Evolutionary conservation across 495 filamentous ascomycete species (phyloP).

Genomic region (Darksidea phi): DNA sequence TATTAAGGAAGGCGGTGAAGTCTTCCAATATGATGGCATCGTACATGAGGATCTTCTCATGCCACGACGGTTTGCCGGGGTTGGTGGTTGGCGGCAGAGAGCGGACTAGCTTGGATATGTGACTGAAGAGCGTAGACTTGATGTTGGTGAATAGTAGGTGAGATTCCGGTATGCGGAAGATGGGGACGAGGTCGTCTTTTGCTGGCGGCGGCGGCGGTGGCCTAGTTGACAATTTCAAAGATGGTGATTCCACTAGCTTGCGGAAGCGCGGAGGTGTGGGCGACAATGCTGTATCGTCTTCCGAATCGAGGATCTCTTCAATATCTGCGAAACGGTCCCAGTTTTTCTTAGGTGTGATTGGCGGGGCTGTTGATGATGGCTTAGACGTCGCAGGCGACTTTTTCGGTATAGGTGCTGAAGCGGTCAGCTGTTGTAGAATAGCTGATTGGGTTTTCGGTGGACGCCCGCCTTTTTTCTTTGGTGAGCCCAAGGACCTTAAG

Average conservation of each 20-base stretch:
- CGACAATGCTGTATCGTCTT: conserved; percentile 36
- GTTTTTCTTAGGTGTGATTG: conserved; percentile 8
- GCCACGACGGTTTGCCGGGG: conserved; percentile 61
- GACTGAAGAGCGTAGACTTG: conserved; percentile 48
- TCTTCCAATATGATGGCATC: conserved; percentile 91
- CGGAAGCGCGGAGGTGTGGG: conserved; percentile 38
- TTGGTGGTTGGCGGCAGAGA: conserved; percentile 52
- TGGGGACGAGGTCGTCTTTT: not conserved
- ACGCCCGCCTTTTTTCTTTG: conserved; percentile 31
- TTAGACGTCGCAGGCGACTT: conserved; percentile 10
- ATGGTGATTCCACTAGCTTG: not conserved
- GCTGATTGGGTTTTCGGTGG: conserved; percentile 31
- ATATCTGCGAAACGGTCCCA: conserved; percentile 34
- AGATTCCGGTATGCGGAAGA: not conserved
- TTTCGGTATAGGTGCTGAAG: not conserved
- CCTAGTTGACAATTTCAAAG: not conserved
- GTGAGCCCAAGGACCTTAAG: not conserved
- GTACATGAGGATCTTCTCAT: conserved; percentile 91
- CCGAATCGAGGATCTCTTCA: conserved; percentile 44
- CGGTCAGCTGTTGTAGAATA: not conserved
- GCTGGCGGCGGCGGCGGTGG: not conserved
- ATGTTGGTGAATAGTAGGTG: conserved; percentile 30
- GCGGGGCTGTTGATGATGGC: not conserved
- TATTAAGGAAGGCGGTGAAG: conserved; percentile 78
- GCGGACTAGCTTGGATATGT: conserved; percentile 67